Percentiles rank a stretch among this genome's conserved stretches.
These are phyloP conservation scores for Tylopilus plumbeoviolaceoides DNA, from an alignment of 768 basidiomycete genomes.

Conservation along the genomic window DNA sequence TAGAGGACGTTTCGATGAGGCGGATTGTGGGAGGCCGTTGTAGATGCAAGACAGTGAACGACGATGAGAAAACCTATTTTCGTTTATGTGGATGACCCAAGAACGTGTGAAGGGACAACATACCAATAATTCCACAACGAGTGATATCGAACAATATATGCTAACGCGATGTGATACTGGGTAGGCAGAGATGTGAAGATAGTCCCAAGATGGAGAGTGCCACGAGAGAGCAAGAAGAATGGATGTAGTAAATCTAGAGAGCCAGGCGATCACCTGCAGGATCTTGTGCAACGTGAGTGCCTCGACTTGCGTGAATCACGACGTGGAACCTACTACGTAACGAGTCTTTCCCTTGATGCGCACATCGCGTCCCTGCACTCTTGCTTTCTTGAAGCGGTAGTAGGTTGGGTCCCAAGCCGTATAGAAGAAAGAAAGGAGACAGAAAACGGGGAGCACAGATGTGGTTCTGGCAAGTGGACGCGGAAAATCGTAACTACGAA, in stretches of 20 bases:
- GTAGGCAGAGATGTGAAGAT: constrained; percentile 33
- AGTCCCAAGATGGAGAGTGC: constrained; percentile 39
- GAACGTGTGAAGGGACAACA: constrained; percentile 21
- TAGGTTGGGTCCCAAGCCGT: constrained; percentile 87
- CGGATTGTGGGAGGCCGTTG: constrained; percentile 70
- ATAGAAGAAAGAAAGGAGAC: constrained; percentile 66
- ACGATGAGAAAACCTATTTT: constrained; percentile 47
- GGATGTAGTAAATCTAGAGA: constrained; percentile 49
- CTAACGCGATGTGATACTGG: constrained; percentile 35
- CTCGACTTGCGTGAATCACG: background rate
- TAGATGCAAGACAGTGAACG: constrained; percentile 53
- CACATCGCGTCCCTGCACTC: constrained; percentile 68
- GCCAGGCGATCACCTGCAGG: constrained; percentile 59
- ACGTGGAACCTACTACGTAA: constrained; percentile 52
- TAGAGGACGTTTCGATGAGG: constrained; percentile 53
- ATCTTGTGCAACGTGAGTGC: constrained; percentile 36
- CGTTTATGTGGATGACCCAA: background rate
- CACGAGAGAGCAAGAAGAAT: constrained; percentile 40
- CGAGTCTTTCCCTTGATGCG: constrained; percentile 58
- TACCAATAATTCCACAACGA: constrained; percentile 56
- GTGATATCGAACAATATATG: constrained; percentile 44
- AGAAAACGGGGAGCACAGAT: constrained; percentile 47
- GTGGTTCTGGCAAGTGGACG: constrained; percentile 18
- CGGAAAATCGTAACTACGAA: constrained; percentile 21
- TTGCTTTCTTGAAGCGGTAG: constrained; percentile 50